Evolutionary conservation across 2,329 filamentous ascomycete species (phyloP), one percentile per base, ranked within the genome.

Genomic region (Lecanicillium sp.): DNA sequence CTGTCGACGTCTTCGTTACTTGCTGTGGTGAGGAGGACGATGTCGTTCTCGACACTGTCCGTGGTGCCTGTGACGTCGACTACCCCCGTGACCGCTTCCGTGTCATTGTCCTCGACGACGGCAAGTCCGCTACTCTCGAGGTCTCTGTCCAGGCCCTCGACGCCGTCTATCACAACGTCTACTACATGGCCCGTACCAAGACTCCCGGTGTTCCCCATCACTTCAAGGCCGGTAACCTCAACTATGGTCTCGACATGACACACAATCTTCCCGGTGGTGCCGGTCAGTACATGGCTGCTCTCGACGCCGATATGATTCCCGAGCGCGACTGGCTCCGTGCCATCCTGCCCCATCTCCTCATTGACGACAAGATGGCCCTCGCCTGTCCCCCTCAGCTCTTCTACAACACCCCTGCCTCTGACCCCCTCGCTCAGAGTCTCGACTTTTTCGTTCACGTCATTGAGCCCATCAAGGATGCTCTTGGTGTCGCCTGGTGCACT

Each of bases 281-380:
- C n/a, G 69, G 70, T 33, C 69, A 77, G 55, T 83, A 71, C 60
- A 76, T 83, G 58, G 80, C 79, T n/a, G 76, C 77, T 32, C 65
- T 85, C 27, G 81, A 85, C 58, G 81, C 80, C 17, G 81, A 85
- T 58, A 84, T 85, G 81, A 83, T 84, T 60, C 77, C 79, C 6
- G 77, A 83, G 59, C 68, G 67, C 44, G 65, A 76, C 39, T 84
- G 79, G 78, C 68, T 84, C 14, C 74, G 79, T 32, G 73, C 76
- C 23, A 59, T 79, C 14, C 61, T 83, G n/a, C 76, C 80, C 47
- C 80, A 83, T 57, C 60, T 83, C 47, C 56, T 83, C n/a, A 61
- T 68, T 50, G 76, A 83, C 56, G 66, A 71, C 35, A 77, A 75
- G 59, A 69, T 80, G 67, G 77, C 75, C 41, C 67, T 81, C 41